A percentile compares a stretch with the other conserved stretches of the same genome.
These are phyloP conservation scores for Fomitopsis pinicola DNA, from an alignment of 1,284 basidiomycete species.

Conservation along the genomic window DNA sequence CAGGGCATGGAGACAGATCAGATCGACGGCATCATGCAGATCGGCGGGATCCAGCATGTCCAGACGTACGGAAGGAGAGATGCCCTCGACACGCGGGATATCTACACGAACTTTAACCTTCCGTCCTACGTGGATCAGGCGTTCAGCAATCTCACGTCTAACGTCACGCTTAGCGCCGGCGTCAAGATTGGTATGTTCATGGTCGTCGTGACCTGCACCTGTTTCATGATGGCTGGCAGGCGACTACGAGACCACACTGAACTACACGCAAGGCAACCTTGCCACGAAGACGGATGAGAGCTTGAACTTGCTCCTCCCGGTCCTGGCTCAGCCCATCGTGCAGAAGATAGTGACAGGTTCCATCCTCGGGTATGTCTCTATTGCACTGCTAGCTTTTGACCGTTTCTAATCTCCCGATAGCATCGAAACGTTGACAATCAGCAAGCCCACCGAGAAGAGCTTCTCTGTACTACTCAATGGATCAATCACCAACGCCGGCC, in stretches of 20 bases:
- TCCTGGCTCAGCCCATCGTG: background rate
- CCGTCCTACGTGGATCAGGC: background rate
- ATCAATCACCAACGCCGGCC: background rate
- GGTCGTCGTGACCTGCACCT: background rate
- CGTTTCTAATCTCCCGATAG: background rate
- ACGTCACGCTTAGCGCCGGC: background rate
- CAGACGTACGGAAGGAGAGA: background rate
- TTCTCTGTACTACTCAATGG: background rate
- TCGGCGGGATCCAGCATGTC: background rate
- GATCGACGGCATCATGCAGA: background rate
- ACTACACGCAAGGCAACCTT: background rate
- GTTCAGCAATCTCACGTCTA: background rate
- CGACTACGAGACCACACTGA: background rate
- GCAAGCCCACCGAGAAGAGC: background rate
- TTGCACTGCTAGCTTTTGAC: background rate
- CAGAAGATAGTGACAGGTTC: background rate
- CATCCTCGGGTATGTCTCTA: background rate
- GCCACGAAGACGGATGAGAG: background rate
- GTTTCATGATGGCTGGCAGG: background rate
- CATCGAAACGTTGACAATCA: background rate
- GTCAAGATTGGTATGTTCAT: background rate
- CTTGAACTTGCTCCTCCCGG: background rate
- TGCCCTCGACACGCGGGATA: background rate
- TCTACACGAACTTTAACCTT: background rate
- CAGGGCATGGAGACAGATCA: background rate